Conservation (phyloP, 176 grass and related monocot species). For the Bothriochloa decipiens region DNA sequence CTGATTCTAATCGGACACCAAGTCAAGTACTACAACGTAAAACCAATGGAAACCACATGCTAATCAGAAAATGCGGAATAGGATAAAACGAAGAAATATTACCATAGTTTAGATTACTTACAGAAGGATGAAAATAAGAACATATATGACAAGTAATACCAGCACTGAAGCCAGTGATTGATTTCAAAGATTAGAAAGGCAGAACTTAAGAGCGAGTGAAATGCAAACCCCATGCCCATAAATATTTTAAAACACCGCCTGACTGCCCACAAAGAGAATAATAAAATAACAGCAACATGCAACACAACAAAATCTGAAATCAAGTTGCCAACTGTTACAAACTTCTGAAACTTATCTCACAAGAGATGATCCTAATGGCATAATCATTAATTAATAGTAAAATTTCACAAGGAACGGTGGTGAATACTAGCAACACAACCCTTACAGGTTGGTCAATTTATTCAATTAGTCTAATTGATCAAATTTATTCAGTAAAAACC, state of each 20-base stretch:
- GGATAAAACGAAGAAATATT: not conserved
- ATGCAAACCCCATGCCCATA: not conserved
- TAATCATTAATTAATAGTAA: not conserved
- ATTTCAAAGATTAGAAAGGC: not conserved
- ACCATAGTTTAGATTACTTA: not conserved
- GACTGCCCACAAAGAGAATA: not conserved
- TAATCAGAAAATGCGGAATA: constrained; percentile 15
- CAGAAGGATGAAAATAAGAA: not conserved
- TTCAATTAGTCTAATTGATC: not conserved
- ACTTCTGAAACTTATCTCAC: constrained; percentile 22
- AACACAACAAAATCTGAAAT: constrained; percentile 14
- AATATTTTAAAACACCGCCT: constrained; percentile 1
- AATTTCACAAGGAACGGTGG: not conserved
- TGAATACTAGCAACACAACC: constrained; percentile 16
- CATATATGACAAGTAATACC: constrained; percentile 1
- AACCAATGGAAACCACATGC: constrained; percentile 28
- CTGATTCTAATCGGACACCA: constrained; percentile 17
- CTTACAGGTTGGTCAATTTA: constrained; percentile 22
- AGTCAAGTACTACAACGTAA: constrained; percentile 14
- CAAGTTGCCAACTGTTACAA: constrained; percentile 15
- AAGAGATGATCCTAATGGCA: constrained; percentile 6
- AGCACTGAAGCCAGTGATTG: not conserved
- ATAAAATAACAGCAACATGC: not conserved
- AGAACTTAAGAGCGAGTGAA: not conserved
- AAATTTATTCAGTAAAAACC: not conserved